Evolutionary conservation across 2,329 filamentous ascomycete genomes (phyloP).

Genomic region (Metarhizium anisopliae): DNA sequence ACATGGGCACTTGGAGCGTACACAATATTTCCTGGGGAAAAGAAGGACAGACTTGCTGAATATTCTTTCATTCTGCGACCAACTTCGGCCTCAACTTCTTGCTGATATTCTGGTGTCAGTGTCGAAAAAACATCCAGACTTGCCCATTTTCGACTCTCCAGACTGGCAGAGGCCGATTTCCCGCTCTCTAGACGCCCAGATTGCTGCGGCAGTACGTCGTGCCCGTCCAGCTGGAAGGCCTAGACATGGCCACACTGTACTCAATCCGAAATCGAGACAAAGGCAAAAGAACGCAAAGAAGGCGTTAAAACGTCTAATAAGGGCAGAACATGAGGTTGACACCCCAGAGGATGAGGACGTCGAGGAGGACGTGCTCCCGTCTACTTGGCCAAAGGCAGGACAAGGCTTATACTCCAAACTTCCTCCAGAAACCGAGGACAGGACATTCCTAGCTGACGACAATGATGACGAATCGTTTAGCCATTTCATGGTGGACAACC

Average conservation of each 20-base stretch:
- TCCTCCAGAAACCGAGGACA: conserved; percentile 27
- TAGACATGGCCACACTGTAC: conserved; percentile 21
- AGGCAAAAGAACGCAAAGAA: conserved; percentile 24
- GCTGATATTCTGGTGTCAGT: conserved; percentile 32
- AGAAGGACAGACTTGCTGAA: conserved; percentile 30
- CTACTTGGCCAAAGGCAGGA: conserved; percentile 30
- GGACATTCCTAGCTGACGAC: conserved; percentile 25
- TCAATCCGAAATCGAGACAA: conserved; percentile 18
- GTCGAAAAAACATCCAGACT: conserved; percentile 31
- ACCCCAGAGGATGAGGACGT: conserved; percentile 15
- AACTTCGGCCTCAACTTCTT: conserved; percentile 30
- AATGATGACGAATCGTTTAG: conserved; percentile 35
- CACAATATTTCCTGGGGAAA: conserved; percentile 29
- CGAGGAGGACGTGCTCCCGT: conserved; percentile 23
- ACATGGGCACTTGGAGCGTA: conserved; percentile 17
- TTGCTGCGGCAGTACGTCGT: neutral
- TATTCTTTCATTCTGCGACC: conserved; percentile 31
- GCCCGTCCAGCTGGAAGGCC: conserved; percentile 13
- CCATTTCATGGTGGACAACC: conserved; percentile 30
- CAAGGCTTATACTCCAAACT: conserved; percentile 31
- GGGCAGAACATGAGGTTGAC: conserved; percentile 18
- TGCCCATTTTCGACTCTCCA: conserved; percentile 32
- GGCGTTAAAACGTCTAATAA: conserved; percentile 20
- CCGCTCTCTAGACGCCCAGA: conserved; percentile 5
- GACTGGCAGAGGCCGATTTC: conserved; percentile 24